These are phyloP conservation scores for Ophiostoma fasciatum DNA, from an alignment of 2,329 filamentous ascomycete species.

Conservation along the genomic window DNA sequence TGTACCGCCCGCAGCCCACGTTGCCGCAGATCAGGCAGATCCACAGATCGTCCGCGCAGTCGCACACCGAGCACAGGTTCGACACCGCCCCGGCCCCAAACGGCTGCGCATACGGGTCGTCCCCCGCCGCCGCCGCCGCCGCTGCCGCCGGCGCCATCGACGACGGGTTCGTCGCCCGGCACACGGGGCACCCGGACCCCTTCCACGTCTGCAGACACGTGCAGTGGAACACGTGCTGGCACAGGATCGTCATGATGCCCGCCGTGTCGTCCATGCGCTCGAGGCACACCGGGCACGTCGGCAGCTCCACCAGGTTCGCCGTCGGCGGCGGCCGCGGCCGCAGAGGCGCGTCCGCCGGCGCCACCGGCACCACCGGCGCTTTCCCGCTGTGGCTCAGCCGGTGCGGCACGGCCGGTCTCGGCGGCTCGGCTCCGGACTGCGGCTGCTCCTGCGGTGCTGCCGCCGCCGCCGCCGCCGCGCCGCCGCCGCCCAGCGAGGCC, in stretches of 20 bases:
- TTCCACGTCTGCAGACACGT: slow-evolving; percentile 94
- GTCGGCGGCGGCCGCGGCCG: slow-evolving; percentile 54
- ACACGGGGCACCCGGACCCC: slow-evolving; percentile 85
- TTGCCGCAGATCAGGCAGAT: slow-evolving; percentile 89
- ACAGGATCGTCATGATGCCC: slow-evolving; percentile 86
- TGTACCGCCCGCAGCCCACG: slow-evolving; percentile 88
- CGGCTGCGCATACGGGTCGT: slow-evolving; percentile 36
- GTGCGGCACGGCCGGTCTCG: no score
- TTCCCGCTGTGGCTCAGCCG: slow-evolving; percentile 3
- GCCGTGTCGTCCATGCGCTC: slow-evolving; percentile 98
- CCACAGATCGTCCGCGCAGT: slow-evolving; percentile 73
- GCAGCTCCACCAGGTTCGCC: slow-evolving; percentile 74
- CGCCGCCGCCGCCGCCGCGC: not conserved
- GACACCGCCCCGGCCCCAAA: slow-evolving; percentile 43
- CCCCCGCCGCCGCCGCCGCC: slow-evolving; percentile 4
- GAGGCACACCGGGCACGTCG: slow-evolving; percentile 89
- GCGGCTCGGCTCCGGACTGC: no score
- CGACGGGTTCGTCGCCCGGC: slow-evolving; percentile 59
- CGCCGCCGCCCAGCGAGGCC: not conserved
- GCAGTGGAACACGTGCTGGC: slow-evolving; percentile 96
- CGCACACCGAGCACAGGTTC: slow-evolving; percentile 70
- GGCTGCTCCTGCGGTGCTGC: slow-evolving; percentile 8
- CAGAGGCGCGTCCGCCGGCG: no score
- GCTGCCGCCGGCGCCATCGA: slow-evolving; percentile 11
- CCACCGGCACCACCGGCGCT: slow-evolving; percentile 17